Evolutionary conservation across 305 asterid species (phyloP).

Genomic region (Fraxinus albicans): DNA sequence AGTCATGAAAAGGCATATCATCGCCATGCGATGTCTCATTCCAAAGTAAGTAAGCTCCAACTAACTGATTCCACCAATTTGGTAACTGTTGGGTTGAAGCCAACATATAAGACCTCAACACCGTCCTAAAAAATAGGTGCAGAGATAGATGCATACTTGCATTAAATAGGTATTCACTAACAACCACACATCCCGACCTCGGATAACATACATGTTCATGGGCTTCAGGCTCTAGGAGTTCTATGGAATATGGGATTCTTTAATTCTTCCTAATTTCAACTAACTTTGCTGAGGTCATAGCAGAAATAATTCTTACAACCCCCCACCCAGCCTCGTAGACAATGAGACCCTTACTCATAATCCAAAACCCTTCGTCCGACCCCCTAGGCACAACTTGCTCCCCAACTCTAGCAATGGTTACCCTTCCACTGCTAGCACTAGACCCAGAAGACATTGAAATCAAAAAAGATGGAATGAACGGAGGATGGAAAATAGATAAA

Average conservation of each 20-base stretch:
- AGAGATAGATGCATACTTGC: not conserved
- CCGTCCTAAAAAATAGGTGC: not conserved
- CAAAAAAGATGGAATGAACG: not conserved
- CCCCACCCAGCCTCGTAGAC: not conserved
- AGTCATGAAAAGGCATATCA: too few species aligned
- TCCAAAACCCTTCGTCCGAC: not conserved
- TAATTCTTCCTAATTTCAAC: not conserved
- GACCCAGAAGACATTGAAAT: not conserved
- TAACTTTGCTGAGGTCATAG: not conserved
- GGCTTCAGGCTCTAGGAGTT: not conserved
- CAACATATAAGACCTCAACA: not conserved
- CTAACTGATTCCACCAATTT: too few species aligned
- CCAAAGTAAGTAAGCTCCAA: too few species aligned
- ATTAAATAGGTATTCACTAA: not conserved
- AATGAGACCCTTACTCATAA: not conserved
- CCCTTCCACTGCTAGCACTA: not conserved
- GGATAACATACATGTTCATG: not conserved
- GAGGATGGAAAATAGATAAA: not conserved
- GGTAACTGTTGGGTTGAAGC: not conserved
- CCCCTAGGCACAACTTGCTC: not conserved
- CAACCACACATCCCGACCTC: not conserved
- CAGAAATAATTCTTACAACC: not conserved
- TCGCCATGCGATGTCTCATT: too few species aligned
- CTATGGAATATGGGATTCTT: not conserved
- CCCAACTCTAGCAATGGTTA: not conserved